These are phyloP conservation scores for Leptographium galeiforme DNA, from an alignment of 2,329 filamentous ascomycete species.

Conservation along the genomic window DNA sequence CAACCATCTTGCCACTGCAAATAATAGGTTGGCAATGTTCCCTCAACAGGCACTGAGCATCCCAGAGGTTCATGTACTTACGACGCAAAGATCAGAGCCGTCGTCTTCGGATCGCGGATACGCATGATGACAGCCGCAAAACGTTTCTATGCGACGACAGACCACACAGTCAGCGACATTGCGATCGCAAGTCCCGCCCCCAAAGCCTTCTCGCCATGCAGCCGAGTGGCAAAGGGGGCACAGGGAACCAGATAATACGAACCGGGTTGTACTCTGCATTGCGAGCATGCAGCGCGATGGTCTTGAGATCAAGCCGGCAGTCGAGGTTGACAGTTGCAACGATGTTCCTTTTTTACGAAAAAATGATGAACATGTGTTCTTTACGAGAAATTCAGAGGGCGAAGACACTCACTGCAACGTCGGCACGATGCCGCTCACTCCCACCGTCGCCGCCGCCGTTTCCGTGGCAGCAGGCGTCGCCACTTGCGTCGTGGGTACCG, in stretches of 20 bases:
- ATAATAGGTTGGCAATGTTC: slow-evolving; percentile 3
- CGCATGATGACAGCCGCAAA: slow-evolving; percentile 99
- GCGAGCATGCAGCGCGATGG: slow-evolving; percentile 92
- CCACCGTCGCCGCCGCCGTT: slow-evolving; percentile 56
- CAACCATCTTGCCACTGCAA: slow-evolving; percentile 91
- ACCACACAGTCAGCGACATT: background rate
- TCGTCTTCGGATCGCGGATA: slow-evolving; percentile 98
- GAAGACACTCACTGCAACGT: slow-evolving; percentile 86
- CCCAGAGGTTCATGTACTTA: slow-evolving; percentile 2
- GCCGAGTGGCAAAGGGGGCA: background rate
- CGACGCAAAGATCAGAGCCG: slow-evolving; percentile 81
- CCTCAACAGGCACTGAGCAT: background rate
- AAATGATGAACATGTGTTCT: slow-evolving; percentile 11
- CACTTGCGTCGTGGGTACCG: slow-evolving; percentile 4
- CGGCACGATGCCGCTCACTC: slow-evolving; percentile 81
- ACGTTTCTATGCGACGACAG: slow-evolving; percentile 44
- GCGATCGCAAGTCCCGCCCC: background rate
- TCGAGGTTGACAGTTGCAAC: slow-evolving; percentile 98
- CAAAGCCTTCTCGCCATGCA: background rate
- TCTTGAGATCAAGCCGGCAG: slow-evolving; percentile 96
- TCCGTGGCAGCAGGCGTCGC: slow-evolving; percentile 5
- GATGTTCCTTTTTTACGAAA: slow-evolving; percentile 63
- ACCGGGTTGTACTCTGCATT: slow-evolving; percentile 94
- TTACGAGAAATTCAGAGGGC: slow-evolving; percentile 7
- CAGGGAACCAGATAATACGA: slow-evolving; percentile 8